Evolutionary conservation across 805 yeast species (phyloP), one percentile per base, ranked within the genome.

Genomic region (Candida hispaniensis): DNA sequence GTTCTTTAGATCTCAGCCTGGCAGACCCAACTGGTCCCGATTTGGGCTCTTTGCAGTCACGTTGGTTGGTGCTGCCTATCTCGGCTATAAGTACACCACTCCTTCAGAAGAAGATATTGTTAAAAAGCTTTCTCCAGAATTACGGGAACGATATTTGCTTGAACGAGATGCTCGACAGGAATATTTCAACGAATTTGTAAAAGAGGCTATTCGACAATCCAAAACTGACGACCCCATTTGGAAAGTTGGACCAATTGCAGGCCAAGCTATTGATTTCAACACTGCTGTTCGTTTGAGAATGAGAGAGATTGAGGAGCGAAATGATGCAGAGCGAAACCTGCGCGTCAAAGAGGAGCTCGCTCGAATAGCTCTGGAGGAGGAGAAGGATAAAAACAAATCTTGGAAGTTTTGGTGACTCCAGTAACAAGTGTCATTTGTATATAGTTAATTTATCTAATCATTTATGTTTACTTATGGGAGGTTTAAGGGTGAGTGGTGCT

Each of bases 1-100:
- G 16, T 23, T 32, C 28, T 32, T 32, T 28, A 27, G 36, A 28
- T 32, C 36, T 14, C 36, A 28, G 10, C 36, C 36, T 18, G 36
- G 36, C 28, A 28, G 23, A 28, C 36, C 36, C 28, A 32, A 32
- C 28, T 32, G 36, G 36, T 28, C 36, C 27, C 23, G 24, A 28
- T 32, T 32, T 6, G 28, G 36, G 7, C 36, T 32, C 6, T 32
- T 32, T 14, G 36, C 36, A 21, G 36, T 32, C 14, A 28, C 28
- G 4, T 27, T 32, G 14, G 2, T 32, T 5, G 36, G 36, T 10
- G 4, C 36, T 3, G 36, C 36, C 2, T 32, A 23, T 18, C 22
- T 32, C 10, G 36, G 36, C 10, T 32, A 32, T 23, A 11, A 18
- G 4, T 32, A 32, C 7, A 28, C 36, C 6, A 32, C 36, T 1